Evolutionary conservation across 2,329 filamentous ascomycete species (phyloP).

Genomic region (Trichoderma oligosporum): DNA sequence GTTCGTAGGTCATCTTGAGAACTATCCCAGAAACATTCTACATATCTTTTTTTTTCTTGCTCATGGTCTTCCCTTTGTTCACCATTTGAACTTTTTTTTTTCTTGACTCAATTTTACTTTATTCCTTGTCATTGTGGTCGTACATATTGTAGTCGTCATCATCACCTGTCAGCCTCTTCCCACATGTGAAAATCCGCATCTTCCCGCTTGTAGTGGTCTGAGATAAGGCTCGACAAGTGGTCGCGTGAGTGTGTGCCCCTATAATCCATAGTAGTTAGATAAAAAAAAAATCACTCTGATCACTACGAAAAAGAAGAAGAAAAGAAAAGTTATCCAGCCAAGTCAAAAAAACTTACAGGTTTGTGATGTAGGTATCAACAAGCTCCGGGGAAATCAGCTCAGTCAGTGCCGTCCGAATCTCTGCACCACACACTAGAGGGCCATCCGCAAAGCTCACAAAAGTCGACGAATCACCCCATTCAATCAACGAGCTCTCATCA

Average conservation of each 20-base stretch:
- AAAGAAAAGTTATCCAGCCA: background rate
- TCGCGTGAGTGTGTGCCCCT: slow-evolving; percentile 66
- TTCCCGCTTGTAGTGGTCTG: slow-evolving; percentile 71
- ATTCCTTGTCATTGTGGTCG: slow-evolving; percentile 6
- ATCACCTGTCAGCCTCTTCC: slow-evolving; percentile 33
- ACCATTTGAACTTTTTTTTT: background rate
- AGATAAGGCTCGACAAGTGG: slow-evolving; percentile 68
- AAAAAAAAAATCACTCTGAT: background rate
- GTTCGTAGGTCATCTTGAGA: background rate
- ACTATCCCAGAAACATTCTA: background rate
- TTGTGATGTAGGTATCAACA: slow-evolving; percentile 81
- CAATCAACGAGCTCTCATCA: slow-evolving; percentile 75
- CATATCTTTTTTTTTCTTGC: background rate
- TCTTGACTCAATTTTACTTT: background rate
- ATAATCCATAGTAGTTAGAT: slow-evolving; percentile 1
- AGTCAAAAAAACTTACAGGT: slow-evolving; percentile 52
- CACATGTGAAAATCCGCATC: slow-evolving; percentile 61
- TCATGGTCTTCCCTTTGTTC: background rate
- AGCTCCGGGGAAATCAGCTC: slow-evolving; percentile 77
- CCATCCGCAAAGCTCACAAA: slow-evolving; percentile 77
- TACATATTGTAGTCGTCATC: slow-evolving; percentile 1
- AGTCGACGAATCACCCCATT: slow-evolving; percentile 77
- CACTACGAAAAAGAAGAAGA: background rate
- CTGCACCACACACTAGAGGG: slow-evolving; percentile 70
- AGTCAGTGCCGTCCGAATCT: slow-evolving; percentile 73